These are phyloP conservation scores for Dictyostelium capitatum DNA, from an alignment of 78 protist species.

Conservation along the genomic window DNA sequence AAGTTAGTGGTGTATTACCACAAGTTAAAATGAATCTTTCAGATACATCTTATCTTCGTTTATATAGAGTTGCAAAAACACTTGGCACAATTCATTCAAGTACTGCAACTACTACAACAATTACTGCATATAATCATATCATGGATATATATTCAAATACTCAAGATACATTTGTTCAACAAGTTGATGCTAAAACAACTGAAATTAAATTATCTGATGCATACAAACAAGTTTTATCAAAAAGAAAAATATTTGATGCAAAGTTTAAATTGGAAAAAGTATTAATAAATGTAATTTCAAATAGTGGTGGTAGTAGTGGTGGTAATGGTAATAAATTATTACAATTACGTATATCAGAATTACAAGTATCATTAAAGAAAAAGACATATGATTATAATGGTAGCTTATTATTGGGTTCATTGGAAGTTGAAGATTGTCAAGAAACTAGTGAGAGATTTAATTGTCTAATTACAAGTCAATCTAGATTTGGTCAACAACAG, in stretches of 20 bases:
- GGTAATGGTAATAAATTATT: not conserved
- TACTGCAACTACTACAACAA: not conserved
- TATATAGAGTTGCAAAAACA: conserved; percentile 37
- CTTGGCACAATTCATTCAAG: conserved; percentile 7
- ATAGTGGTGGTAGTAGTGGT: not conserved
- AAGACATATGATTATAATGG: conserved; percentile 58
- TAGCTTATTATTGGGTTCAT: conserved; percentile 7
- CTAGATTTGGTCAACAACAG: not conserved
- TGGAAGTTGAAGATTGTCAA: conserved; percentile 70
- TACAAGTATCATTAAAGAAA: conserved; percentile 30
- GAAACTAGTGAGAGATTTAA: conserved; percentile 9
- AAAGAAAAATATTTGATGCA: conserved; percentile 65
- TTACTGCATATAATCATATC: conserved; percentile 32
- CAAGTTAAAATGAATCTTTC: conserved; percentile 62
- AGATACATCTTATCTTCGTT: conserved; percentile 19
- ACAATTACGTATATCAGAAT: conserved; percentile 32
- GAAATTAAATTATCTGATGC: conserved; percentile 65
- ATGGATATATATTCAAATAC: conserved; percentile 38
- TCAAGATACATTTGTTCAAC: conserved; percentile 5
- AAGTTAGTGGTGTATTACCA: conserved; percentile 61
- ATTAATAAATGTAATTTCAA: conserved; percentile 15
- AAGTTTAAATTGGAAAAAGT: conserved; percentile 48
- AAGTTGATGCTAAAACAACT: conserved; percentile 33
- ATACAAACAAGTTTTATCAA: conserved; percentile 36
- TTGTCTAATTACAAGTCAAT: conserved; percentile 41